Conservation (phyloP, 176 grass and related monocot species). For the Triticum aestivum region DNA sequence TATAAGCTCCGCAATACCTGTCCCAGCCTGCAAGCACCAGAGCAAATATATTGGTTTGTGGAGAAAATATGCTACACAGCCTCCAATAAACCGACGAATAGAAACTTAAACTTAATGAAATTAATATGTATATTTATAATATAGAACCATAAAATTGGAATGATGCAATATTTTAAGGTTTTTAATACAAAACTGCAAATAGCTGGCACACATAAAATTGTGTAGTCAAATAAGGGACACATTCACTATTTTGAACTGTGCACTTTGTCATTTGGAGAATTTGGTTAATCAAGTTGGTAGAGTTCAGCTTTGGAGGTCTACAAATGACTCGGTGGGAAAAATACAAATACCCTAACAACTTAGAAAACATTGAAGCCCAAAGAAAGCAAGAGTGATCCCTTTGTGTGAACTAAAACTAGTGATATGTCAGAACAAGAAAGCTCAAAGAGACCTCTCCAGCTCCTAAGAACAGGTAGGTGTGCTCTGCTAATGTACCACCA, state of each 20-base stretch:
- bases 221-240: background rate
- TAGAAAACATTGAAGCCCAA: background rate
- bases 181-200: constrained; percentile 6
- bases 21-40: constrained; percentile 70
- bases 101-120: background rate
- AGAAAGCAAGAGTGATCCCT: background rate
- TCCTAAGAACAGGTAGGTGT: constrained; percentile 92
- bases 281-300: too few relatives aligned
- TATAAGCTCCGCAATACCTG: constrained; percentile 94
- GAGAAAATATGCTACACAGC: background rate
- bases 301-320: too few relatives aligned
- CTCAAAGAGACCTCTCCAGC: constrained; percentile 79
- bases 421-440: background rate
- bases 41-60: constrained; percentile 10
- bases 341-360: background rate
- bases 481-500: constrained; percentile 78
- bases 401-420: background rate
- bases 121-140: background rate
- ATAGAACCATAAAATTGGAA: constrained; percentile 11
- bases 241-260: background rate
- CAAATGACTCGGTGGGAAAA: too few relatives aligned
- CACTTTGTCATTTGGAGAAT: too few relatives aligned
- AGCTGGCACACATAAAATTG: background rate
- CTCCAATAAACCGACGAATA: background rate
- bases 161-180: background rate